Percentiles rank a stretch among this genome's conserved stretches.
phyloP scores from a whole-genome alignment of 805 yeast genomes.

The Clavispora santaluciae region DNA sequence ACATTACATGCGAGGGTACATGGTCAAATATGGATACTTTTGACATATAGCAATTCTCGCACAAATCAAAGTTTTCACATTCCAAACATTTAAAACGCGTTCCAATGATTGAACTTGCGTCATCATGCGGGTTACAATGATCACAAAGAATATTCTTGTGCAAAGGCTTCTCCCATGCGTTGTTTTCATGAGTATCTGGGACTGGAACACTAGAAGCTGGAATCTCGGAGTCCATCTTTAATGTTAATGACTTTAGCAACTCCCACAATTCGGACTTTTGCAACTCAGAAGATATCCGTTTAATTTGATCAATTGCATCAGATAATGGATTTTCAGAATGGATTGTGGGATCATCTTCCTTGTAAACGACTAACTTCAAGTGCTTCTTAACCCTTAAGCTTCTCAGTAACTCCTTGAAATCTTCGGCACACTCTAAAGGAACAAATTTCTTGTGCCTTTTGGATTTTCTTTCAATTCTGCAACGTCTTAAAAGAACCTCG shows the following conservation, averaged over 20 bases:
- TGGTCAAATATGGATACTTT: conserved; percentile 3
- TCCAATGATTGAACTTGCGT: conserved; percentile 5
- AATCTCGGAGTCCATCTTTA: neutral
- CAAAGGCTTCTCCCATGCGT: conserved; percentile 2
- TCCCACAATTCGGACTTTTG: conserved; percentile 12
- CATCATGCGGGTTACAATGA: conserved; percentile 24
- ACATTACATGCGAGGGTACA: conserved; percentile 11
- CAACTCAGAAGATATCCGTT: conserved; percentile 9
- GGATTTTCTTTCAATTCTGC: conserved; percentile 36
- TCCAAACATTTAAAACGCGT: conserved; percentile 14
- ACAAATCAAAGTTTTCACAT: conserved; percentile 14
- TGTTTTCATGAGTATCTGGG: neutral
- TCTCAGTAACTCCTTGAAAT: conserved; percentile 40
- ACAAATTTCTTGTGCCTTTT: conserved; percentile 41
- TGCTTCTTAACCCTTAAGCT: conserved; percentile 46
- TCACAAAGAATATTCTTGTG: conserved; percentile 32
- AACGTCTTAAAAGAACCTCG: conserved; percentile 1
- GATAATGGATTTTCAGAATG: conserved; percentile 14
- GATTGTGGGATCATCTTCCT: neutral
- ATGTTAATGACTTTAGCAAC: conserved; percentile 8
- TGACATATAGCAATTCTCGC: conserved; percentile 8
- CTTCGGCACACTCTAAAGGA: conserved; percentile 31
- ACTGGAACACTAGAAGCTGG: neutral
- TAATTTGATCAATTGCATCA: conserved; percentile 10
- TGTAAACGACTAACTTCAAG: conserved; percentile 25